Evolutionary conservation across 192 early-diverging fungal genomes (phyloP).

Genomic region (Coemansia asiatica): DNA sequence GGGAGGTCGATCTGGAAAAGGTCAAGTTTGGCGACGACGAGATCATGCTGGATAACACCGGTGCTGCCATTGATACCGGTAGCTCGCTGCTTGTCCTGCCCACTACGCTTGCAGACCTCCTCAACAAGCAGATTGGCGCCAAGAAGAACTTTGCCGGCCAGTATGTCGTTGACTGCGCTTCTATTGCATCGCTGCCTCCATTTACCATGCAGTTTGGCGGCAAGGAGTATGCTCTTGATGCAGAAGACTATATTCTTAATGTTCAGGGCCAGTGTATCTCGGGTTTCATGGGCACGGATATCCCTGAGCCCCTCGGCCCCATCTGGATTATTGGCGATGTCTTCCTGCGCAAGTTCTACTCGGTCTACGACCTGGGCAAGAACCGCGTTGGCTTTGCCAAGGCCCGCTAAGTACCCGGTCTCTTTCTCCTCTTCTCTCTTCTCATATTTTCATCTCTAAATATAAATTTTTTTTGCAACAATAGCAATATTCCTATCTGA

Average conservation of each 20-base stretch:
- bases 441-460: not conserved
- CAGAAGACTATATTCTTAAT: slow-evolving; percentile 66
- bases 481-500: no score
- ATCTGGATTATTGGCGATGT: slow-evolving; percentile 87
- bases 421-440: not conserved
- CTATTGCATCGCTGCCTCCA: slow-evolving; percentile 67
- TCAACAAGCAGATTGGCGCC: slow-evolving; percentile 90
- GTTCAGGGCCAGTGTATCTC: slow-evolving; percentile 71
- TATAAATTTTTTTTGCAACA: not conserved
- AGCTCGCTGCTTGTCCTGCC: slow-evolving; percentile 82
- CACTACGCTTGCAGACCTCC: slow-evolving; percentile 74
- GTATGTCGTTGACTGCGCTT: slow-evolving; percentile 79
- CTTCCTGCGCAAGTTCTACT: slow-evolving; percentile 81
- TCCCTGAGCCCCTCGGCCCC: slow-evolving; percentile 72
- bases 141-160: slow-evolving; percentile 93
- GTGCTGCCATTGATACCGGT: slow-evolving; percentile 92
- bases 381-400: slow-evolving; percentile 59
- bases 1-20: slow-evolving; percentile 89
- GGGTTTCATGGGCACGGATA: slow-evolving; percentile 92
- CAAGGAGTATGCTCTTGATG: slow-evolving; percentile 61
- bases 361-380: slow-evolving; percentile 59
- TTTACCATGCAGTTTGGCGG: slow-evolving; percentile 79
- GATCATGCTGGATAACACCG: slow-evolving; percentile 62
- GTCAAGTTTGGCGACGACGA: slow-evolving; percentile 78
- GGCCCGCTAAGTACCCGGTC: slow-evolving; percentile 24